phyloP scores from a whole-genome alignment of 495 filamentous ascomycete genomes.

The Oleoguttula mirabilis region DNA sequence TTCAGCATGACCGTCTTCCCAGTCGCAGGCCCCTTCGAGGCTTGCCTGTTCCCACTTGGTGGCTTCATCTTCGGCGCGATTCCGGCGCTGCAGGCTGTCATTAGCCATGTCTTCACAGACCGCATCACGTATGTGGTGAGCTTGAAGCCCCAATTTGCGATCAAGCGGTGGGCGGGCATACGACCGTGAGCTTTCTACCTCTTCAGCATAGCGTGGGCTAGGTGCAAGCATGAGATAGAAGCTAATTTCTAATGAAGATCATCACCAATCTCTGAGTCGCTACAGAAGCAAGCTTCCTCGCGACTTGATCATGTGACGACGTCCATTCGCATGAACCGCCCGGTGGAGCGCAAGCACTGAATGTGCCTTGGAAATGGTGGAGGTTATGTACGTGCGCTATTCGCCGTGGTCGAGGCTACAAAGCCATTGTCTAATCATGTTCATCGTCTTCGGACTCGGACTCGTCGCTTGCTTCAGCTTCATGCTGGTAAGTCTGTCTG shows the following conservation, averaged over 20 bases:
- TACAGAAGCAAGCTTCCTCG: not conserved
- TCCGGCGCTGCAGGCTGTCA: slow-evolving; percentile 48
- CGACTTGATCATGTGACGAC: slow-evolving; percentile 4
- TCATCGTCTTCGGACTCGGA: no score
- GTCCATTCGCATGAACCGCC: not conserved
- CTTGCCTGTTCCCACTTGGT: slow-evolving; percentile 46
- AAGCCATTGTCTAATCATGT: no score
- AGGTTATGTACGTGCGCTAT: no score
- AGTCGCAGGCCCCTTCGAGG: slow-evolving; percentile 31
- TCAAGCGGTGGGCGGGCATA: slow-evolving; percentile 1
- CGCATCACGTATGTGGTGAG: slow-evolving; percentile 54
- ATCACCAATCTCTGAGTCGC: not conserved
- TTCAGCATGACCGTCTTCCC: slow-evolving; percentile 36
- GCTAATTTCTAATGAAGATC: not conserved
- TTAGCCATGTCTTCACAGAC: slow-evolving; percentile 55
- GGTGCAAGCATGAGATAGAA: not conserved
- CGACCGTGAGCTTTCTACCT: no score
- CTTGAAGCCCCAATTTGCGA: slow-evolving; percentile 37
- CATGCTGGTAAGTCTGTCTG: no score
- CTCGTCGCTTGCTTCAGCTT: no score
- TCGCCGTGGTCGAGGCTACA: no score
- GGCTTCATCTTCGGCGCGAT: slow-evolving; percentile 51
- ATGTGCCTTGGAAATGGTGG: no score
- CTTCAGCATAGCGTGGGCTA: no score
- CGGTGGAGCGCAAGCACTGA: slow-evolving; percentile 3